Evolutionary conservation across 2,329 filamentous ascomycete species (phyloP).

Genomic region (Penicillium sp.): DNA sequence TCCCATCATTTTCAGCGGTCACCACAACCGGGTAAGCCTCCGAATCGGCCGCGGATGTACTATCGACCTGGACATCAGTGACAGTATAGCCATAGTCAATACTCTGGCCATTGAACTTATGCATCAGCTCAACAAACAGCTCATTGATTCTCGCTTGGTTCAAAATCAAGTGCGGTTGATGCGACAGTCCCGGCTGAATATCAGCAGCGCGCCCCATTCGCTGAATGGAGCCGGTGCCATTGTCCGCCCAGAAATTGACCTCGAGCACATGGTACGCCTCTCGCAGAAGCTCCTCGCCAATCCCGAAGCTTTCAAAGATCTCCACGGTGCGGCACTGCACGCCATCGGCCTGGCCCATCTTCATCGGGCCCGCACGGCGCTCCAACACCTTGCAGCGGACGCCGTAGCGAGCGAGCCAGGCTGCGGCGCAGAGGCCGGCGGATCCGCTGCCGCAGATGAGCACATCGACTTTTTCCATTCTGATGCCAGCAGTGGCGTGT

Average conservation of each 20-base stretch:
- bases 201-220: slow-evolving; percentile 53
- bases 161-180: slow-evolving; percentile 57
- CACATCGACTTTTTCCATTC: slow-evolving; percentile 48
- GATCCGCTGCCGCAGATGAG: slow-evolving; percentile 62
- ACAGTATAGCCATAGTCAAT: slow-evolving; percentile 58
- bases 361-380: slow-evolving; percentile 53
- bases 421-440: slow-evolving; percentile 59
- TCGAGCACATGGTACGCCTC: slow-evolving; percentile 60
- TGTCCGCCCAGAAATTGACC: slow-evolving; percentile 55
- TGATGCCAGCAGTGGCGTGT: neutral
- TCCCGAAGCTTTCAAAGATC: slow-evolving; percentile 59
- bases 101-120: slow-evolving; percentile 40
- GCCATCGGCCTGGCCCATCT: slow-evolving; percentile 62
- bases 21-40: slow-evolving; percentile 48
- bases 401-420: slow-evolving; percentile 60
- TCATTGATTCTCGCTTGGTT: slow-evolving; percentile 57
- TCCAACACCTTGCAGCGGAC: slow-evolving; percentile 59
- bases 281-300: slow-evolving; percentile 54
- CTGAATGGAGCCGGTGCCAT: slow-evolving; percentile 42
- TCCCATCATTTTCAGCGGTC: slow-evolving; percentile 43
- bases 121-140: slow-evolving; percentile 54
- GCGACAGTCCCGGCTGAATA: slow-evolving; percentile 52
- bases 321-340: slow-evolving; percentile 62
- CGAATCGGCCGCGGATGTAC: slow-evolving; percentile 34
- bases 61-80: slow-evolving; percentile 51